These are phyloP conservation scores for Schizonepeta tenuifolia DNA, from an alignment of 257 asterid genomes.

Conservation along the genomic window DNA sequence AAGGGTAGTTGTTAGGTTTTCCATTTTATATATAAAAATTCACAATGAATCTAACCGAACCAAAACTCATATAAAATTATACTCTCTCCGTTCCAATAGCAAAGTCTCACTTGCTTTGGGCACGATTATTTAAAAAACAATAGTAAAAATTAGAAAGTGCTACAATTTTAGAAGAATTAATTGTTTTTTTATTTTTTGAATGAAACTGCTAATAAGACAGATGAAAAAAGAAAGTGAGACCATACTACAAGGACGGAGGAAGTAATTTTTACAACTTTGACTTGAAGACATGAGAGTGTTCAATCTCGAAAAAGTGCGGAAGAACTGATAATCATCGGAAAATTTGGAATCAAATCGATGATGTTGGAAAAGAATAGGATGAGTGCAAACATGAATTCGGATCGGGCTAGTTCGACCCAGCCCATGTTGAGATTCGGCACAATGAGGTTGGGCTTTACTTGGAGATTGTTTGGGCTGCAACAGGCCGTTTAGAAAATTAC, in stretches of 20 bases:
- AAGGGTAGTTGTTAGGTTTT: too few relatives aligned
- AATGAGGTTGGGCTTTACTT: conserved; percentile 26
- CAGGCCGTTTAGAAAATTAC: not conserved
- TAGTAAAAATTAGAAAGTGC: too few relatives aligned
- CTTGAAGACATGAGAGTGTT: too few relatives aligned
- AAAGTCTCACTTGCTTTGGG: too few relatives aligned
- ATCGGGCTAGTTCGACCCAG: conserved; percentile 26
- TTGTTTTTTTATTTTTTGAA: too few relatives aligned
- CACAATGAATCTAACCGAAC: too few relatives aligned
- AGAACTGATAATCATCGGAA: not conserved
- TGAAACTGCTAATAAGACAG: too few relatives aligned
- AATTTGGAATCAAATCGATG: conserved; percentile 3
- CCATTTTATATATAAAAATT: too few relatives aligned
- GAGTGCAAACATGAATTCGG: conserved; percentile 26
- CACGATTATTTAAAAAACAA: too few relatives aligned
- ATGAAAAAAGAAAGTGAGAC: conserved; percentile 17
- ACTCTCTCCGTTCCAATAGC: too few relatives aligned
- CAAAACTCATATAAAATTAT: too few relatives aligned
- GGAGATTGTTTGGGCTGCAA: conserved; percentile 26
- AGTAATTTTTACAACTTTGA: conserved; percentile 33
- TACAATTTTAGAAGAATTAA: too few relatives aligned
- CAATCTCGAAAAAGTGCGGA: conserved; percentile 19
- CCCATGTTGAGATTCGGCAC: conserved; percentile 33
- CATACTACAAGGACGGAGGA: conserved; percentile 36
- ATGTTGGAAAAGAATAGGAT: conserved; percentile 27